A percentile compares a stretch with the other conserved stretches of the same genome.
Conservation (phyloP, 1,284 basidiomycete genomes). For the Boletellus sp. region DNA sequence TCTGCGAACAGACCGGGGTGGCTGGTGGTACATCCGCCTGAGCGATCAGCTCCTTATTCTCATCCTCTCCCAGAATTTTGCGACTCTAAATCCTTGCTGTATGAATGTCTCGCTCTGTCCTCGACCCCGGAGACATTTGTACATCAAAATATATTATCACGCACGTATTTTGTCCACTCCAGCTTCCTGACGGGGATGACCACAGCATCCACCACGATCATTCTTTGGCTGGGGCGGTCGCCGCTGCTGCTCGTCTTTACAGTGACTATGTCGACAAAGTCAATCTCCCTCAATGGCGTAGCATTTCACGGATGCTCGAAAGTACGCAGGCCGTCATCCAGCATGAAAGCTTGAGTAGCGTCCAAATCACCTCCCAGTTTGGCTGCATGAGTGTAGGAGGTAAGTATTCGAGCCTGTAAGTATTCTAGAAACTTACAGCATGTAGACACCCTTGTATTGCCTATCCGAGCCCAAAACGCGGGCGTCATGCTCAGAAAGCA, state of each 20-base stretch:
- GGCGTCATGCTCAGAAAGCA: constrained; percentile 29
- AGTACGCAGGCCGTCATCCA: neutral
- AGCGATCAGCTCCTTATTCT: too few relatives aligned
- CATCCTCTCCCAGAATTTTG: too few relatives aligned
- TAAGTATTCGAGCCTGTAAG: neutral
- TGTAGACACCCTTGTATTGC: constrained; percentile 17
- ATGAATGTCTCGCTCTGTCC: constrained; percentile 2
- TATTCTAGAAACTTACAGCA: too few relatives aligned
- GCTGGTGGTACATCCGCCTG: too few relatives aligned
- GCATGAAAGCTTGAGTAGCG: neutral
- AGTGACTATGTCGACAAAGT: neutral
- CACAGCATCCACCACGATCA: constrained; percentile 2
- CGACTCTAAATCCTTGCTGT: too few relatives aligned
- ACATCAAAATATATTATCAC: constrained; percentile 17
- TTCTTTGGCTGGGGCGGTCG: constrained; percentile 1
- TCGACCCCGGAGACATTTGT: neutral
- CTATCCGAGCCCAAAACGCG: constrained; percentile 13
- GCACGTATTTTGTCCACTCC: neutral
- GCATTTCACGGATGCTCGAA: constrained; percentile 4
- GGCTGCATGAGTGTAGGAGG: constrained; percentile 9
- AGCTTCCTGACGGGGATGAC: constrained; percentile 12
- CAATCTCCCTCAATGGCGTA: constrained; percentile 1
- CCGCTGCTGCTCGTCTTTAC: neutral
- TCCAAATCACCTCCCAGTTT: neutral
- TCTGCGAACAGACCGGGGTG: too few relatives aligned